Evolutionary conservation across 140 eudicot genomes (phyloP).

Genomic region (Cichorium intybus): DNA sequence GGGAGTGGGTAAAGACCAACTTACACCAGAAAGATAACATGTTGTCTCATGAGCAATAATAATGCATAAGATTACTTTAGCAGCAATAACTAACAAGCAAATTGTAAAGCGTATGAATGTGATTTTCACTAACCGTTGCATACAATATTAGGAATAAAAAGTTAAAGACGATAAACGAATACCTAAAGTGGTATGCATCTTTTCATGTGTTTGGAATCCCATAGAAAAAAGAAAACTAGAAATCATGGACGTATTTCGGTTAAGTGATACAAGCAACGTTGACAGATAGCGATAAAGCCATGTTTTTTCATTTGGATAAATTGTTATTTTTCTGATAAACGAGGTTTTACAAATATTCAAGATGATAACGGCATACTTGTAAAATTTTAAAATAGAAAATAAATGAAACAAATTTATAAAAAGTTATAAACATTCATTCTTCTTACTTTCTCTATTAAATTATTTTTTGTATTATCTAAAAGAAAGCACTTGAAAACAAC

Average conservation of each 20-base stretch:
- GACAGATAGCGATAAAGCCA: not conserved
- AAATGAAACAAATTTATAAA: too few species aligned
- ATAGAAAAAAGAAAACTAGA: too few species aligned
- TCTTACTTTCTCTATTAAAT: too few species aligned
- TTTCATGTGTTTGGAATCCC: not conserved
- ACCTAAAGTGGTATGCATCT: not conserved
- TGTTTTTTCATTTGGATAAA: too few species aligned
- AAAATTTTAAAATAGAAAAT: too few species aligned
- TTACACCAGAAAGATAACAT: conserved; percentile 13
- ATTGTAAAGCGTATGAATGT: not conserved
- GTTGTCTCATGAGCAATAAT: conserved; percentile 17
- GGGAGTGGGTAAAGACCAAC: conserved; percentile 34
- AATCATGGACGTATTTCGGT: not conserved
- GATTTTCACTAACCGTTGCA: not conserved
- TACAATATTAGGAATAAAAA: not conserved
- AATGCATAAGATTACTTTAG: not conserved
- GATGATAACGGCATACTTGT: too few species aligned
- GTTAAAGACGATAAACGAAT: not conserved
- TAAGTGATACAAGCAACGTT: too few species aligned
- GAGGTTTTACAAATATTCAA: too few species aligned
- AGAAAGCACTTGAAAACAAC: too few species aligned
- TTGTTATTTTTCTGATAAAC: too few species aligned
- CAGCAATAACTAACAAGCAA: not conserved
- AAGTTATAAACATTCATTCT: too few species aligned
- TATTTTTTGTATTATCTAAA: too few species aligned